Evolutionary conservation across 345 rosid species (phyloP).

Genomic region (Populus pruinosa): DNA sequence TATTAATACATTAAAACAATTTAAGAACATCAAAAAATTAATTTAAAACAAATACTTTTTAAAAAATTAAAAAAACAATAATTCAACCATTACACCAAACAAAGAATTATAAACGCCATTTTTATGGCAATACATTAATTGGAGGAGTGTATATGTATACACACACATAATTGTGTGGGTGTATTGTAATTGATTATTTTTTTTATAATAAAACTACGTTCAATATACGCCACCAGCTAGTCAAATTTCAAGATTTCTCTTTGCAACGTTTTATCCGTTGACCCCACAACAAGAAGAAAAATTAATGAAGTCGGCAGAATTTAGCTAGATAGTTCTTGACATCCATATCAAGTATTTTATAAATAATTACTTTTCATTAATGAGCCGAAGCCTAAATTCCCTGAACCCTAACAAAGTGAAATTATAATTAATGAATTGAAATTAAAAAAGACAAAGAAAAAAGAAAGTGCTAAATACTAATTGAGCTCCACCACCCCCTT

Average conservation of each 20-base stretch:
- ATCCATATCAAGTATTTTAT: neutral
- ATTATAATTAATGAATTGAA: neutral
- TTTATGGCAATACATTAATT: neutral
- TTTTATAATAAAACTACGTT: neutral
- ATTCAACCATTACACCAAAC: no score
- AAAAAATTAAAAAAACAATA: no score
- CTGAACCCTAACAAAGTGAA: slow-evolving; percentile 11
- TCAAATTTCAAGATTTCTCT: neutral
- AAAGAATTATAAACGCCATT: neutral
- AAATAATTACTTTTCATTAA: neutral
- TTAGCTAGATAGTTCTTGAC: neutral
- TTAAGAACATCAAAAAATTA: no score
- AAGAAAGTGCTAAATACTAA: slow-evolving; percentile 28
- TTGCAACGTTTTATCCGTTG: no score
- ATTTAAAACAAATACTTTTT: no score
- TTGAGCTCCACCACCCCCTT: slow-evolving; percentile 24
- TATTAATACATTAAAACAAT: no score
- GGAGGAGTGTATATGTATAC: no score
- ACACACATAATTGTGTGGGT: no score
- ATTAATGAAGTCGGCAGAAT: neutral
- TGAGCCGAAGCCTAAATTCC: neutral
- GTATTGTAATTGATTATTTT: no score
- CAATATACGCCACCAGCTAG: neutral
- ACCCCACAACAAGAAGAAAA: neutral
- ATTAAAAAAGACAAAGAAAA: slow-evolving; percentile 8